These are phyloP conservation scores for Carpinus fangiana DNA, from an alignment of 306 rosid species.

Conservation along the genomic window DNA sequence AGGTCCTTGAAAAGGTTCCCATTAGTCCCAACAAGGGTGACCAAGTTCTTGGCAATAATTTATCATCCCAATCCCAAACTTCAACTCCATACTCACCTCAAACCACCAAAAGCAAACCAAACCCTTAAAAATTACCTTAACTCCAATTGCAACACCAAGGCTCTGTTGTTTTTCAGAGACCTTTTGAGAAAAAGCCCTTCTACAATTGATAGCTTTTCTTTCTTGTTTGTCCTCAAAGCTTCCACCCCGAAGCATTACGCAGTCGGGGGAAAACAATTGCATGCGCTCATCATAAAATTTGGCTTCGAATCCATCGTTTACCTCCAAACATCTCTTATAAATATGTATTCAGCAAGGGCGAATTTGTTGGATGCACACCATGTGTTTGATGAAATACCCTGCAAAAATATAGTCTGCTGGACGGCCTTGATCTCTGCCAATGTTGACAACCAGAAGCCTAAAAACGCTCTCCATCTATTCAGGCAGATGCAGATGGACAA, in stretches of 20 bases:
- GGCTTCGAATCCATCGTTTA: constrained; percentile 39
- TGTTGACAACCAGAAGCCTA: constrained; percentile 49
- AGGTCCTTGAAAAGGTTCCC: constrained; percentile 30
- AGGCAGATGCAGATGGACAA: constrained; percentile 48
- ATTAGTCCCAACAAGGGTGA: constrained; percentile 9
- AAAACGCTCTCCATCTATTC: constrained; percentile 45
- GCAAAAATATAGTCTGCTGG: constrained; percentile 42
- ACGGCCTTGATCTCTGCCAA: constrained; percentile 62
- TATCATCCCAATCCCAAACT: constrained; percentile 28
- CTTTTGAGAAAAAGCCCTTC: constrained; percentile 35
- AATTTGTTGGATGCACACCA: constrained; percentile 33
- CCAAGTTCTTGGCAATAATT: constrained; percentile 13
- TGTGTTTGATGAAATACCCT: constrained; percentile 48
- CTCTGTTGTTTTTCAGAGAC: constrained; percentile 42
- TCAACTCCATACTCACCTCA: constrained; percentile 36
- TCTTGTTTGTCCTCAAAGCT: constrained; percentile 50
- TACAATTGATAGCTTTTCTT: constrained; percentile 48
- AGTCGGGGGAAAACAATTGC: constrained; percentile 45
- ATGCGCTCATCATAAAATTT: constrained; percentile 44
- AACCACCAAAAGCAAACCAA: constrained; percentile 60
- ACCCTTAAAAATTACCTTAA: constrained; percentile 44
- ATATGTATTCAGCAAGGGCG: constrained; percentile 28
- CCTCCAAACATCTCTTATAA: constrained; percentile 56
- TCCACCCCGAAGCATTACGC: constrained; percentile 33
- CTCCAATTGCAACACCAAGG: constrained; percentile 36